Evolutionary conservation across 1,139 yeast species (phyloP).

Genomic region (Suhomyces terraborum): DNA sequence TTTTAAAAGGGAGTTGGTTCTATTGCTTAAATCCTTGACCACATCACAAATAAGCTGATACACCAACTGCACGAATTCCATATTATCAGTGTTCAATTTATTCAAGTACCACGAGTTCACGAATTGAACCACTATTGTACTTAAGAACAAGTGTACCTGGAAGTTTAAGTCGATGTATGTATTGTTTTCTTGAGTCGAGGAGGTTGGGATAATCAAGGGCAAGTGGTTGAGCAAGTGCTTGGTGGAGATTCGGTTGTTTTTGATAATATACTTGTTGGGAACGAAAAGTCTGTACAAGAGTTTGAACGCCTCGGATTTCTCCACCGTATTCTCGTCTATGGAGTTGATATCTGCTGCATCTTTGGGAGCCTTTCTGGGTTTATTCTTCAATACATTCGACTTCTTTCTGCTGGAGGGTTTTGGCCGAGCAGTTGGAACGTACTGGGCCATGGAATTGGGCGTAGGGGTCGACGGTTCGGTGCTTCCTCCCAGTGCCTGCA

Average conservation of each 20-base stretch:
- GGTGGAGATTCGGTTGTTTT: constrained; percentile 29
- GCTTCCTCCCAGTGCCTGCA: constrained; percentile 1
- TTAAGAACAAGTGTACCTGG: constrained; percentile 41
- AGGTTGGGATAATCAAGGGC: constrained; percentile 28
- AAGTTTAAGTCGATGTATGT: constrained; percentile 29
- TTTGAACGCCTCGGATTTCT: constrained; percentile 31
- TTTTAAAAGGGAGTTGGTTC: constrained; percentile 23
- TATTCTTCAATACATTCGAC: constrained; percentile 9
- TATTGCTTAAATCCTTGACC: constrained; percentile 26
- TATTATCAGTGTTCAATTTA: constrained; percentile 43
- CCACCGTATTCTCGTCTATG: constrained; percentile 3
- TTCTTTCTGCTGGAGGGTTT: constrained; percentile 5
- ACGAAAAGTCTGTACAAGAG: constrained; percentile 38
- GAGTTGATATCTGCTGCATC: constrained; percentile 2
- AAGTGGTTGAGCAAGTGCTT: constrained; percentile 31
- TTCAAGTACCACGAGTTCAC: constrained; percentile 44
- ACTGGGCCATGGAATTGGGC: constrained; percentile 1
- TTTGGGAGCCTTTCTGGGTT: constrained; percentile 9
- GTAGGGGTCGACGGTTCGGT: constrained; percentile 8
- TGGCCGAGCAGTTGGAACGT: constrained; percentile 2
- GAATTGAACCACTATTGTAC: constrained; percentile 36
- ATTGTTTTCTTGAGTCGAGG: constrained; percentile 16
- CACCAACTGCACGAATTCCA: constrained; percentile 35
- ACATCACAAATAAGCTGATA: constrained; percentile 36
- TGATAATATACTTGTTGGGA: constrained; percentile 34